A percentile compares a stretch with the other conserved stretches of the same genome.
These are phyloP conservation scores for Penicillium vulpinum DNA, from an alignment of 2,329 filamentous ascomycete species.

Conservation along the genomic window DNA sequence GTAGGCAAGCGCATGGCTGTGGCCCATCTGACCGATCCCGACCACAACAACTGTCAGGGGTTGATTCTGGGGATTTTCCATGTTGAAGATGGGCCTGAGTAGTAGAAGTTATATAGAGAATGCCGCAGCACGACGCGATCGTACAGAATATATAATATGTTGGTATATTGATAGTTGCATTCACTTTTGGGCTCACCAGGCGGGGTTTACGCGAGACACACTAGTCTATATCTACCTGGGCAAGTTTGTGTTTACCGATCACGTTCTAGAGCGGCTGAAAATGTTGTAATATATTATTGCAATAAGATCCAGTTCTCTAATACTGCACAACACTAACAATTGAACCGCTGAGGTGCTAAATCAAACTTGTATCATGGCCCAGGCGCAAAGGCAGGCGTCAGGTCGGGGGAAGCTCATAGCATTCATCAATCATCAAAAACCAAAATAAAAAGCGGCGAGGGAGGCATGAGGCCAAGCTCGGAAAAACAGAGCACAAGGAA, in stretches of 20 bases:
- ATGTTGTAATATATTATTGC: background rate
- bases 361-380: conserved; percentile 9
- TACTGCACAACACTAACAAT: background rate
- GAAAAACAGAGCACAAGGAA: background rate
- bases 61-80: background rate
- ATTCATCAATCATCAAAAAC: conserved; percentile 13
- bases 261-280: background rate
- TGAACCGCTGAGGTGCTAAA: background rate
- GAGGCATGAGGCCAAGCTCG: background rate
- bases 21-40: too few species aligned
- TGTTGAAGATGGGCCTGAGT: background rate
- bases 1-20: background rate
- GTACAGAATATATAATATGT: background rate
- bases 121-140: background rate
- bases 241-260: too few species aligned
- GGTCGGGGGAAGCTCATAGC: conserved; percentile 5
- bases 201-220: too few species aligned
- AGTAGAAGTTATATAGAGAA: background rate
- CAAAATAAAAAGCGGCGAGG: background rate
- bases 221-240: too few species aligned
- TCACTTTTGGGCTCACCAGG: too few species aligned
- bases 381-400: background rate
- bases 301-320: too few species aligned
- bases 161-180: too few species aligned
- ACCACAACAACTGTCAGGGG: background rate